These are phyloP conservation scores for Aspergillus fumigatiaffinis DNA, from an alignment of 2,329 filamentous ascomycete species.

Conservation along the genomic window DNA sequence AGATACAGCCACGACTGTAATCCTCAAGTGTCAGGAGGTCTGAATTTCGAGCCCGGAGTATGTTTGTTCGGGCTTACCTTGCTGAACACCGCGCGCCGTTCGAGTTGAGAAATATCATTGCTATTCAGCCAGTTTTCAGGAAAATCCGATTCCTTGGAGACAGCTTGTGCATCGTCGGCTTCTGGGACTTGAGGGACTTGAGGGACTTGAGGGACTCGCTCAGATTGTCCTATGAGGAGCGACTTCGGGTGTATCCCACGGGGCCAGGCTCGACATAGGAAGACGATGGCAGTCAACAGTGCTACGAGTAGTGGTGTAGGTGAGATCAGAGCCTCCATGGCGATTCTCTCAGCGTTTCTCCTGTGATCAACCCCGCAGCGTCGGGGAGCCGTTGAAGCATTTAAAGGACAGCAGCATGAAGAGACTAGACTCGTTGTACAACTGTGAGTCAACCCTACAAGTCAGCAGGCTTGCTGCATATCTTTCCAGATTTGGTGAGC, in stretches of 20 bases:
- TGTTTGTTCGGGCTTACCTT: constrained; percentile 30
- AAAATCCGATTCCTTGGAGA: constrained; percentile 40
- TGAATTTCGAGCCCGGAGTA: too few species aligned
- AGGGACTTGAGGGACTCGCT: too few species aligned
- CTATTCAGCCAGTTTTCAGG: constrained; percentile 39
- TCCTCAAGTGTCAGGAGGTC: too few species aligned
- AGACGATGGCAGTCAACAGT: constrained; percentile 6
- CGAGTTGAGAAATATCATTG: constrained; percentile 44
- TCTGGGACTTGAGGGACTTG: neutral
- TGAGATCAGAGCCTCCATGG: constrained; percentile 1
- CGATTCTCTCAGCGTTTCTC: neutral
- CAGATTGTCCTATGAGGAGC: neutral
- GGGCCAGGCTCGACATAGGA: constrained; percentile 10
- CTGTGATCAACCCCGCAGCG: too few species aligned
- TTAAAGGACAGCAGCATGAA: neutral
- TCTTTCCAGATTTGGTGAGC: constrained; percentile 14
- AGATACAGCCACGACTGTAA: constrained; percentile 34
- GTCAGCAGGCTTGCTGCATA: neutral
- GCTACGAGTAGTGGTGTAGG: constrained; percentile 4
- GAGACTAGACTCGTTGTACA: too few species aligned
- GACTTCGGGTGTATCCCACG: neutral
- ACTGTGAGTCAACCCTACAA: too few species aligned
- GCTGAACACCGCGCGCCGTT: constrained; percentile 49
- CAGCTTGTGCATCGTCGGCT: constrained; percentile 5
- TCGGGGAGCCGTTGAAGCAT: neutral